phyloP scores from a whole-genome alignment of 768 basidiomycete genomes.

The Serendipita indica region DNA sequence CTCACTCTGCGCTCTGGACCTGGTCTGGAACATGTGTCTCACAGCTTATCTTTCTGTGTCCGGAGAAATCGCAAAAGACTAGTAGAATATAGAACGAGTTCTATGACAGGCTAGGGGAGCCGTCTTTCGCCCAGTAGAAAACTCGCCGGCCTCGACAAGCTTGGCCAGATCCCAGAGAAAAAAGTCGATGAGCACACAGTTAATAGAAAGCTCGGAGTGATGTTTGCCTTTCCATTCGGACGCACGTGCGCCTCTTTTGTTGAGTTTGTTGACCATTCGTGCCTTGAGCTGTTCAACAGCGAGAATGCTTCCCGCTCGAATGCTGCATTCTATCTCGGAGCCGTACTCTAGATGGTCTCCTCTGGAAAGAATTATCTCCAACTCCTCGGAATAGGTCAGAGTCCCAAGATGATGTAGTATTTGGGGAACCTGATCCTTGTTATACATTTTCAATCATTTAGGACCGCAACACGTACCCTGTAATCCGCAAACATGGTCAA shows the following conservation, averaged over 20 bases:
- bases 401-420: slow-evolving; percentile 74
- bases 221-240: slow-evolving; percentile 11
- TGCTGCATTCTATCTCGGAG: slow-evolving; percentile 54
- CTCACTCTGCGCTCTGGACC: too few species aligned
- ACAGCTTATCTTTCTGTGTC: too few species aligned
- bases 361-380: slow-evolving; percentile 36
- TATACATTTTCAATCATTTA: neutral
- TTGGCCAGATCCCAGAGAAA: slow-evolving; percentile 68
- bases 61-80: too few species aligned
- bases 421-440: slow-evolving; percentile 55
- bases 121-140: slow-evolving; percentile 7
- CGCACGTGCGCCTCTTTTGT: too few species aligned
- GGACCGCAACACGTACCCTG: slow-evolving; percentile 14
- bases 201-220: slow-evolving; percentile 27
- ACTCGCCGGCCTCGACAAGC: slow-evolving; percentile 8
- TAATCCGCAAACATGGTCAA: slow-evolving; percentile 95
- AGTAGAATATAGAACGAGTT: slow-evolving; percentile 3
- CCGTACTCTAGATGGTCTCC: slow-evolving; percentile 37
- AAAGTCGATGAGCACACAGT: slow-evolving; percentile 78
- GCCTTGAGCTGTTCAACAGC: slow-evolving; percentile 55
- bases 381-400: slow-evolving; percentile 49
- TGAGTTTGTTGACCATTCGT: slow-evolving; percentile 15
- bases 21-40: too few species aligned
- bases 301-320: slow-evolving; percentile 67
- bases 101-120: slow-evolving; percentile 1